Evolutionary conservation across 2,329 filamentous ascomycete genomes (phyloP), one percentile per base, ranked within the genome.

Genomic region (Colletotrichum orbiculare): DNA sequence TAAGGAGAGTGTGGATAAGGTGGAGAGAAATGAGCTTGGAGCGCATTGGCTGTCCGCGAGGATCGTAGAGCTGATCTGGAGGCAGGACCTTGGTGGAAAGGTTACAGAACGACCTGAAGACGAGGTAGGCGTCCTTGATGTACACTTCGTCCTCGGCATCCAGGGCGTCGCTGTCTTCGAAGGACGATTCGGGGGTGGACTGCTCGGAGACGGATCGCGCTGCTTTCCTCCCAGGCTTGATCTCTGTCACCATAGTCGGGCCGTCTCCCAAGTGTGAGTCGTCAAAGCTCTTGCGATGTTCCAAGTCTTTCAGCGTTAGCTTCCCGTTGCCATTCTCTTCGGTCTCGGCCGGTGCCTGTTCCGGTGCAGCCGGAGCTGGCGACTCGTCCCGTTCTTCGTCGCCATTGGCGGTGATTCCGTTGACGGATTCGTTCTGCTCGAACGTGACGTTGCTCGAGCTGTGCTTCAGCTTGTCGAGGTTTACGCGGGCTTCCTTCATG

Each of bases 61-160:
- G 81, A 73, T 99, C 96, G 73, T 95, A 94, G 17, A 97, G 89
- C 76, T 98, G 94, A 67, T 99, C 96, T 2, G 94, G 89, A 8
- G 92, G 89, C 34, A 99, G 83, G 45, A 94, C 83, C 76, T 99
- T 99, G 68, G 95, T 97, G 64, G 95, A 97, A 49, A 99, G 83
- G 78, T 97, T 97, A 84, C 96, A 99, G 81, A 99, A 96, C 3
- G 96, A 97, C 38, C 96, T 88, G 81, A 99, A 98, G 49, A 99
- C 94, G 25, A 99, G 87, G 77, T 98, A 99, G 9, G 96, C 94
- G 79, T 99, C 96, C 71, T 96, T 92, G 71, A 98, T 94, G 75
- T 97, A 98, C 17, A 98, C 93, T 75, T 99, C 96, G 73, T 99
- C 96, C 74, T 97, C 94, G 35, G 85, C 84, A 59, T 91, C 89